Percentiles rank a stretch among this genome's conserved stretches.
These are phyloP conservation scores for Pseudogymnoascus sp. DNA, from an alignment of 2,329 filamentous ascomycete genomes.

Conservation along the genomic window DNA sequence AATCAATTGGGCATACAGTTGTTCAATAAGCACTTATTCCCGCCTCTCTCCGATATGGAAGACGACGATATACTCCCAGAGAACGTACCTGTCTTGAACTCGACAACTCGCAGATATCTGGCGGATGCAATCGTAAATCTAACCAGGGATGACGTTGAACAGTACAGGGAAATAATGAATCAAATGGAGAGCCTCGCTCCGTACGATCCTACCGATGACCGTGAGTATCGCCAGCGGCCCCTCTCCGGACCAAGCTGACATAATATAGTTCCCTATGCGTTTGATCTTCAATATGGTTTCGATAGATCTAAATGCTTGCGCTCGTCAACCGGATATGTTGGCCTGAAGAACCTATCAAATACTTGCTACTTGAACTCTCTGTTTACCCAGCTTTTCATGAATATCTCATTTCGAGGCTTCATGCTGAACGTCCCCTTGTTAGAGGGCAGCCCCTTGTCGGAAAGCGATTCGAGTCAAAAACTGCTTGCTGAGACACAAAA, in stretches of 20 bases:
- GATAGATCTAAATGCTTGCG: slow-evolving; percentile 63
- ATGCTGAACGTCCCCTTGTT: slow-evolving; percentile 51
- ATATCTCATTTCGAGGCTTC: slow-evolving; percentile 76
- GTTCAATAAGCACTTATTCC: slow-evolving; percentile 60
- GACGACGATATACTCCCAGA: slow-evolving; percentile 16
- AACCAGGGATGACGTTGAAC: slow-evolving; percentile 41
- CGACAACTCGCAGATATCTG: slow-evolving; percentile 48
- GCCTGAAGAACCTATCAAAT: slow-evolving; percentile 84
- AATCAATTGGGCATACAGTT: slow-evolving; percentile 38
- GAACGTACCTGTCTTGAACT: slow-evolving; percentile 41
- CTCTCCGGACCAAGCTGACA: slow-evolving; percentile 19
- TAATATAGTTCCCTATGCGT: slow-evolving; percentile 44
- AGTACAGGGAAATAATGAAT: slow-evolving; percentile 44
- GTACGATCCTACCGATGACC: slow-evolving; percentile 36
- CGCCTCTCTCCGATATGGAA: slow-evolving; percentile 36
- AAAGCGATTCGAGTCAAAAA: slow-evolving; percentile 49
- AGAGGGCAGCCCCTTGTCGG: slow-evolving; percentile 36
- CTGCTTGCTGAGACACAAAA: slow-evolving; percentile 71
- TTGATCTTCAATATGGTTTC: slow-evolving; percentile 52
- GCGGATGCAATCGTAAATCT: slow-evolving; percentile 52
- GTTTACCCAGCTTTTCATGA: slow-evolving; percentile 94
- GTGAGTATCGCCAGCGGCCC: slow-evolving; percentile 24
- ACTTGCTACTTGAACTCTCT: slow-evolving; percentile 97
- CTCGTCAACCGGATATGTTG: slow-evolving; percentile 73
- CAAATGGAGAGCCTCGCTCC: slow-evolving; percentile 43